Conservation (phyloP, 169 alveolate genomes). For the Plasmodium yoelii region DNA sequence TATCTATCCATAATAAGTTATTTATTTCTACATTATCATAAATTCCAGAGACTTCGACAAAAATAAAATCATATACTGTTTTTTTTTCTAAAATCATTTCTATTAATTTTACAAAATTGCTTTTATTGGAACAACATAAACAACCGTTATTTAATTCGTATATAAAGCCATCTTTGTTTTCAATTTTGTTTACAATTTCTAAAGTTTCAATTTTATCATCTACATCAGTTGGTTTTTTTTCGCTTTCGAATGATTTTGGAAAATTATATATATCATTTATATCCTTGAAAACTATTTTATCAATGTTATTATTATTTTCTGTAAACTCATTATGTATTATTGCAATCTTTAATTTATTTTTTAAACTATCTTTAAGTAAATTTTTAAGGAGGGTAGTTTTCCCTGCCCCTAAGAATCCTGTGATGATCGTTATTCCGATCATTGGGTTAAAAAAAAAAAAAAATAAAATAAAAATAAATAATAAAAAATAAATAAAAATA, state of each 20-base stretch:
- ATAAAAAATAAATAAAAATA: background rate
- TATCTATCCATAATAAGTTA: slow-evolving; percentile 68
- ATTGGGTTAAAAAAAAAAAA: slow-evolving; percentile 11
- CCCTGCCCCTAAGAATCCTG: slow-evolving; percentile 74
- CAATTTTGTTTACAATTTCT: slow-evolving; percentile 57
- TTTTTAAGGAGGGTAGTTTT: slow-evolving; percentile 74
- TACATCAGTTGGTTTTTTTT: background rate
- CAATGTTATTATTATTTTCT: slow-evolving; percentile 64
- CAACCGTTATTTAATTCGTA: slow-evolving; percentile 76
- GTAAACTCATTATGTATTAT: slow-evolving; percentile 76
- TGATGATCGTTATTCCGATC: slow-evolving; percentile 74
- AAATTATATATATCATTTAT: slow-evolving; percentile 73
- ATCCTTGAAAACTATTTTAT: slow-evolving; percentile 71
- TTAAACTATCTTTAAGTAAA: slow-evolving; percentile 39
- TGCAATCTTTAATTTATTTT: slow-evolving; percentile 61
- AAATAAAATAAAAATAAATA: background rate
- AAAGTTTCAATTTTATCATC: slow-evolving; percentile 11
- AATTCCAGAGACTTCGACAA: slow-evolving; percentile 73
- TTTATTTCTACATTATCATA: slow-evolving; percentile 67
- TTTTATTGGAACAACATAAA: slow-evolving; percentile 73
- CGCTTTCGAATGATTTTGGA: slow-evolving; percentile 4
- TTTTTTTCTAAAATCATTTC: slow-evolving; percentile 64
- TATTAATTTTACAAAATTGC: slow-evolving; percentile 64
- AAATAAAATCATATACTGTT: slow-evolving; percentile 50
- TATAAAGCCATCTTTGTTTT: slow-evolving; percentile 65